A percentile compares a stretch with the other conserved stretches of the same genome.
phyloP scores from a whole-genome alignment of 208 protist species.

The Herpetomonas tarakana region DNA sequence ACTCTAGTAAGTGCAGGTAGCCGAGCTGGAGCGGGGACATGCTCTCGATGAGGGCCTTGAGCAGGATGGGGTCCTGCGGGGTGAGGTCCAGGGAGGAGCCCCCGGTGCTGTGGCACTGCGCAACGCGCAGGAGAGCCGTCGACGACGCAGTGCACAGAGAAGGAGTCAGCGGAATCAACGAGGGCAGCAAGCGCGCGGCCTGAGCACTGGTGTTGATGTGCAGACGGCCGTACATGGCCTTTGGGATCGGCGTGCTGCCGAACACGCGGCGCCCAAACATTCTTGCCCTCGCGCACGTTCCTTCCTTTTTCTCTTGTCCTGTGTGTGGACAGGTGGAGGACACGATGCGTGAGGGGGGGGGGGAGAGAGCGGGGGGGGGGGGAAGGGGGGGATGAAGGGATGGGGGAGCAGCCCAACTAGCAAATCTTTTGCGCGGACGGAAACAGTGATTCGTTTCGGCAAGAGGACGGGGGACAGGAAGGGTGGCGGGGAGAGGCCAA shows the following conservation, averaged over 20 bases:
- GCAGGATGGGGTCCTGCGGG: constrained; percentile 33
- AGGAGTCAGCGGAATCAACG: constrained; percentile 39
- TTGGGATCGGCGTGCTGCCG: constrained; percentile 62
- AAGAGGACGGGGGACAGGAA: too few relatives aligned
- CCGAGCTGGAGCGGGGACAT: constrained; percentile 44
- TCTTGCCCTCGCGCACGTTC: neutral
- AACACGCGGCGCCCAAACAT: constrained; percentile 83
- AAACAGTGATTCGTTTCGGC: too few relatives aligned
- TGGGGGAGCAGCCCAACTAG: too few relatives aligned
- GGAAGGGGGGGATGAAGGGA: neutral
- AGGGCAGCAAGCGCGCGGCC: constrained; percentile 57
- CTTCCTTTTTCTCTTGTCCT: neutral
- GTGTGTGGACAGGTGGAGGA: constrained; percentile 1
- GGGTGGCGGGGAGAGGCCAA: too few relatives aligned
- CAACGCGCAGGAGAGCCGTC: constrained; percentile 14
- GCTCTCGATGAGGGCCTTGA: constrained; percentile 45
- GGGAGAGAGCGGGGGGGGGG: neutral
- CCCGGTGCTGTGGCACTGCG: neutral
- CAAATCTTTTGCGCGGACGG: too few relatives aligned
- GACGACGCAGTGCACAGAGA: constrained; percentile 23
- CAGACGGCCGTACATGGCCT: constrained; percentile 68
- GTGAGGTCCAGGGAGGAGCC: constrained; percentile 12
- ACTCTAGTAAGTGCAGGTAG: constrained; percentile 78
- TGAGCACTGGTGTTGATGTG: constrained; percentile 61
- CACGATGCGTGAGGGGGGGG: neutral